phyloP scores from a whole-genome alignment of 1,139 yeast genomes.

The Blastobotrys elegans region DNA sequence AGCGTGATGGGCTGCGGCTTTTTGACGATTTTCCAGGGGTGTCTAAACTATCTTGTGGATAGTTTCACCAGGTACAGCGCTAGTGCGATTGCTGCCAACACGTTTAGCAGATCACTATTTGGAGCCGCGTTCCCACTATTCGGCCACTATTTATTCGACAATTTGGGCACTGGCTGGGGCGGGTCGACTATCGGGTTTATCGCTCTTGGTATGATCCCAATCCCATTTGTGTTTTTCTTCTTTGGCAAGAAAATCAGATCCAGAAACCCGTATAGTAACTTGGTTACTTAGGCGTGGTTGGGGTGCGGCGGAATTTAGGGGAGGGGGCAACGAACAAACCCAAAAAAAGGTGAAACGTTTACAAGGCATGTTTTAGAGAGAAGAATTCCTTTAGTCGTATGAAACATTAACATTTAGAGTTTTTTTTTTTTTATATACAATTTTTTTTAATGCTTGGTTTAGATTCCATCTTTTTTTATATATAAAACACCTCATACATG shows the following conservation, averaged over 20 bases:
- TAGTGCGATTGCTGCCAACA: conserved; percentile 76
- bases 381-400: too few relatives aligned
- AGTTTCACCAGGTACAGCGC: conserved; percentile 64
- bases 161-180: conserved; percentile 62
- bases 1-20: conserved; percentile 59
- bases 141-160: conserved; percentile 51
- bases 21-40: conserved; percentile 53
- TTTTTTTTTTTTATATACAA: too few relatives aligned
- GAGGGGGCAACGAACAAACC: too few relatives aligned
- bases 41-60: conserved; percentile 58
- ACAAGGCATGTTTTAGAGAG: too few relatives aligned
- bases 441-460: too few relatives aligned
- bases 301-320: too few relatives aligned
- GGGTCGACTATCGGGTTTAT: conserved; percentile 52
- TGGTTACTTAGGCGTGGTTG: conserved; percentile 20
- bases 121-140: conserved; percentile 79
- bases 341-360: too few relatives aligned
- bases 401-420: too few relatives aligned
- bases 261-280: conserved; percentile 43
- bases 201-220: conserved; percentile 54
- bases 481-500: not conserved
- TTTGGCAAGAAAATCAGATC: conserved; percentile 56
- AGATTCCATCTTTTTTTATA: too few relatives aligned
- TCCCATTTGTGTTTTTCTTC: conserved; percentile 56
- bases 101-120: conserved; percentile 60